These are phyloP conservation scores for Fistulinella cinereoalba DNA, from an alignment of 1,284 basidiomycete genomes.

Conservation along the genomic window DNA sequence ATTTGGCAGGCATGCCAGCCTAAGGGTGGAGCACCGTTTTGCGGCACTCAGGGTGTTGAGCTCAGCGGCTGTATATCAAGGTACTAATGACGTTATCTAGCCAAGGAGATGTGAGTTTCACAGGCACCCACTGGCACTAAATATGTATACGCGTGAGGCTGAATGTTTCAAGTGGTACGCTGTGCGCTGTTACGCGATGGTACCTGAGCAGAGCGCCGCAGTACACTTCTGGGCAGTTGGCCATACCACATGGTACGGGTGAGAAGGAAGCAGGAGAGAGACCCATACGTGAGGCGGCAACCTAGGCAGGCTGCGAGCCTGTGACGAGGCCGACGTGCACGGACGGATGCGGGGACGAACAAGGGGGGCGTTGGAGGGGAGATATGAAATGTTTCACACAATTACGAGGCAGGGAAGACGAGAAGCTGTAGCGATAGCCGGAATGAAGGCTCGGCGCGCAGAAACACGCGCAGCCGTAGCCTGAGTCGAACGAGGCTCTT, in stretches of 20 bases:
- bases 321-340: not conserved
- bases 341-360: not conserved
- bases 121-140: not conserved
- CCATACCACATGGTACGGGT: too few species aligned
- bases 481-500: not conserved
- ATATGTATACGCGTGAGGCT: not conserved
- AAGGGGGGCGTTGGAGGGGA: too few species aligned
- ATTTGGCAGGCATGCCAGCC: too few species aligned
- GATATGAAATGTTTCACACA: constrained; percentile 1
- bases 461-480: not conserved
- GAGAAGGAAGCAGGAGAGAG: not conserved
- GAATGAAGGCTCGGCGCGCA: not conserved
- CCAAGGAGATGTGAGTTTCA: constrained; percentile 17
- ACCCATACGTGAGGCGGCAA: too few species aligned
- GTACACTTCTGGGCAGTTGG: not conserved
- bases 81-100: constrained; percentile 13
- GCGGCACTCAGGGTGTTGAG: constrained; percentile 3
- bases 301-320: too few species aligned
- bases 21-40: too few species aligned
- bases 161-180: constrained; percentile 17
- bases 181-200: not conserved
- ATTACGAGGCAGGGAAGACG: too few species aligned
- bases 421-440: constrained; percentile 1
- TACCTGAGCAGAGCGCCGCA: constrained; percentile 4
- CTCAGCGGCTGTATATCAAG: not conserved